Percentiles rank a stretch among this genome's conserved stretches.
Conservation (phyloP, 2,329 filamentous ascomycete species). For the Emmonsiellopsis sp. region DNA sequence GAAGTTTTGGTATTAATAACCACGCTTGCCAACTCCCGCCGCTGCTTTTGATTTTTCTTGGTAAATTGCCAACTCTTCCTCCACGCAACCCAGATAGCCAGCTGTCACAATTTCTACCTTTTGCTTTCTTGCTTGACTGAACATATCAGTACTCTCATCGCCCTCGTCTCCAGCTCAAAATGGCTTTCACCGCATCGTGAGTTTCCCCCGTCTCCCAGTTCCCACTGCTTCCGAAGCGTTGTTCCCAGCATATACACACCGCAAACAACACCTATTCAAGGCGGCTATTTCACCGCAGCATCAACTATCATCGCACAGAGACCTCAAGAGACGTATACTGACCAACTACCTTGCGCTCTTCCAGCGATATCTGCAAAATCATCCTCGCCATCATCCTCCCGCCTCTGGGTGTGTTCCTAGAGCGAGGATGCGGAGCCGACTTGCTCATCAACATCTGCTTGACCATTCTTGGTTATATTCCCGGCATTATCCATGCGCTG, state of each 20-base stretch:
- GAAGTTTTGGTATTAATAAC: too few relatives aligned
- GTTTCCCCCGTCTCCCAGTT: constrained; percentile 16
- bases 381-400: constrained; percentile 84
- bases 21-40: too few relatives aligned
- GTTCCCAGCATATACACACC: neutral
- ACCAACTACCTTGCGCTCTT: neutral
- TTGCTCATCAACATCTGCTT: constrained; percentile 87
- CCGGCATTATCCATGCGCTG: constrained; percentile 84
- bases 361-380: constrained; percentile 68
- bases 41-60: too few relatives aligned
- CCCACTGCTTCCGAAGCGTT: neutral
- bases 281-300: neutral
- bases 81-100: too few relatives aligned
- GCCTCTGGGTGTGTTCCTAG: constrained; percentile 86
- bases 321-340: neutral
- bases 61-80: too few relatives aligned
- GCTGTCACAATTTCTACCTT: too few relatives aligned
- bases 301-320: neutral
- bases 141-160: neutral
- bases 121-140: neutral
- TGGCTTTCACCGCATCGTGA: constrained; percentile 43
- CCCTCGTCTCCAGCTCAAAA: constrained; percentile 16
- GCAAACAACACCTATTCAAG: neutral
- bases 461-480: constrained; percentile 67
- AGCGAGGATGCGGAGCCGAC: constrained; percentile 79